Base-by-base conservation (phyloP, 78 protist species). In the Dictyostelium citrinum region DNA sequence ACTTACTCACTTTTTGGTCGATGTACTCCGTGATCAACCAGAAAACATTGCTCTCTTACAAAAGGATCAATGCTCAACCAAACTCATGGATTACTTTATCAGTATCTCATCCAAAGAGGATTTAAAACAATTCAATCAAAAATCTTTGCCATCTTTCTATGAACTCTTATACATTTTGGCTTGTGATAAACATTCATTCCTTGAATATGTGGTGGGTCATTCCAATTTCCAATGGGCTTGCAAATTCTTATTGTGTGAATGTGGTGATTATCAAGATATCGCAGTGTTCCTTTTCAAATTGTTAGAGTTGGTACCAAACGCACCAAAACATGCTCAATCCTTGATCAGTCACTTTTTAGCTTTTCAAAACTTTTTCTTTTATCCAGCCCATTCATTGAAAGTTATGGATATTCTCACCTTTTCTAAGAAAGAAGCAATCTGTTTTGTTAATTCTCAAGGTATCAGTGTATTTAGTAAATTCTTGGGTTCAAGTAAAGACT, bases 31-130 rank as follows among this genome's bases (percentile, higher is more conserved):
- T 29, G 84, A 64, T 31, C n/a, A 39, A 16, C 92, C 83, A 61
- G 83, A 76, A 16, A 77, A 74, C 45, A 39, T 86, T 20, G 11
- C 39, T 16, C 11, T 76, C 4, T n/a, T 86, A 3, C 43, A 75
- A 5, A 64, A 74, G 10, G 78, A 86, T 14, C 84, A 67, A 77
- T 33, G 78, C 43, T 33, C 46, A 22, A 37, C 4, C 11, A 86
- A 86, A 60, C 35, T 86, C 9, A 86, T 86, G 92, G 92, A 86
- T 22, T 86, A 86, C 64, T 86, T 61, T 37, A 86, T 86, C 29
- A 76, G 84, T 64, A 86, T 86, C 7, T 86, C 92, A 1, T 31
- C 83, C 24, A 86, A 45, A 45, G 92, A 86, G 16, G 92, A 86
- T n/a, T 86, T 86, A 39, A 86, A 60, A 45, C 71, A 75, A 39